Base-by-base conservation (phyloP, 2,329 filamentous ascomycete species). In the Phialemoniopsis sp. region DNA sequence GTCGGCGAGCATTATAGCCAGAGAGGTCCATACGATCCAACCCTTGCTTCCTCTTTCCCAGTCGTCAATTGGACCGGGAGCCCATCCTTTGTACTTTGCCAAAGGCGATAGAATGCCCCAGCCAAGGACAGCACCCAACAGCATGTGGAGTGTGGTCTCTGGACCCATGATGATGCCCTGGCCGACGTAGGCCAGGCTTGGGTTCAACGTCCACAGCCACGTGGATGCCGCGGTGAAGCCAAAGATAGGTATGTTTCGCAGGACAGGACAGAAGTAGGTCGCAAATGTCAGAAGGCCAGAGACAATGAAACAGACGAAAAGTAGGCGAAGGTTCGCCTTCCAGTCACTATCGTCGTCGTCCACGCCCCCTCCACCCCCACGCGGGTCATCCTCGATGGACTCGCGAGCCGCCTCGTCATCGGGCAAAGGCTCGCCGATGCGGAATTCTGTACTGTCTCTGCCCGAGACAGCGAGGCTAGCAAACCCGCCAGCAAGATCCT, bases 131-230 rank as follows among this genome's bases (percentile, higher is more conserved):
- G 93, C 90, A 5, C 93, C 93, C 3, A 97, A 67, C 1, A 95
- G 76, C 93, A 98, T 98, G 52, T 97, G 91, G 38, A 95, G 73
- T 4, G 91, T 97, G 0, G 93, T 98, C 30, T 89, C 85, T 4
- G 91, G 87, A 0, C 93, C 93, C 93, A 98, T 98, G 55, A 98
- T 97, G 46, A 98, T 94, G 10, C 93, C 93, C 64, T 98, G 93
- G 0, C 93, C 93, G 18, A 97, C 82, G 58, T 98, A 98, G 3
- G 93, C 93, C n/a, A 95, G 84, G 34, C 89, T 96, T 0, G 93
- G 93, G 50, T 98, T 98, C 7, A 98, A 69, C 1, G 88, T 93
- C 93, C 93, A 98, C 1, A 96, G 76, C 91, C 91, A 98, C 3
- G 79, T 79, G 2, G 77, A 66, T 0, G 89, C 89, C 7, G 94